Evolutionary conservation across 2,329 filamentous ascomycete species (phyloP).

Genomic region (Aaosphaeria arxii): DNA sequence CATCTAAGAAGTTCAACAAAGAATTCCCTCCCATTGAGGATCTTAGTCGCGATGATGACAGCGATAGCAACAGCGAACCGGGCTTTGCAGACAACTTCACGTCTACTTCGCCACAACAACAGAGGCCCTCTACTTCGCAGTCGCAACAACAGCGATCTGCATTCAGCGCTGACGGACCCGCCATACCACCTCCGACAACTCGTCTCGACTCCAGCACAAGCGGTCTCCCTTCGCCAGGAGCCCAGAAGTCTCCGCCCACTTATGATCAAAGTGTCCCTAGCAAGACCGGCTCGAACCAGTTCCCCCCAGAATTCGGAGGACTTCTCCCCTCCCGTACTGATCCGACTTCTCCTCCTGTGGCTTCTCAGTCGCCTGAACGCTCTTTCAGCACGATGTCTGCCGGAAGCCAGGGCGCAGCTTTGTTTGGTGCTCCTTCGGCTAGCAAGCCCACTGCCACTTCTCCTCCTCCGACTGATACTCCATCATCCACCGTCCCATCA

Average conservation of each 20-base stretch:
- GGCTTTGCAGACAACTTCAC: slow-evolving; percentile 95
- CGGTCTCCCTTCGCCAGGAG: slow-evolving; percentile 50
- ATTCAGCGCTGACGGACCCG: slow-evolving; percentile 16
- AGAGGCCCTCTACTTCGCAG: slow-evolving; percentile 23
- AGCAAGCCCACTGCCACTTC: slow-evolving; percentile 35
- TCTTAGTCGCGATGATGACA: slow-evolving; percentile 78
- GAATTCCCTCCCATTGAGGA: slow-evolving; percentile 96
- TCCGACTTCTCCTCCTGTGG: slow-evolving; percentile 41
- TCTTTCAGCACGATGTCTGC: slow-evolving; percentile 27
- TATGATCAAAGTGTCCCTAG: slow-evolving; percentile 49
- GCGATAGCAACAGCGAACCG: slow-evolving; percentile 63
- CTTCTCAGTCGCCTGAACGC: slow-evolving; percentile 36
- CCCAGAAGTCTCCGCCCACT: slow-evolving; percentile 57
- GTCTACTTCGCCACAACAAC: slow-evolving; percentile 50
- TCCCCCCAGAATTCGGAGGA: slow-evolving; percentile 54
- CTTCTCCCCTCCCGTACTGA: slow-evolving; percentile 55
- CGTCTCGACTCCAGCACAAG: slow-evolving; percentile 34
- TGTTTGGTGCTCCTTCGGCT: slow-evolving; percentile 37
- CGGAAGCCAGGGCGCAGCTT: slow-evolving; percentile 38
- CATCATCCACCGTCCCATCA: slow-evolving; percentile 39
- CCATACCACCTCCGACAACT: slow-evolving; percentile 28
- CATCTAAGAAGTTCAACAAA: slow-evolving; percentile 56
- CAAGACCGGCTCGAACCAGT: slow-evolving; percentile 43
- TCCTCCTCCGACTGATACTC: slow-evolving; percentile 37
- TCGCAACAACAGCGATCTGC: slow-evolving; percentile 10